Evolutionary conservation across 768 basidiomycete species (phyloP).

Genomic region (Butyriboletus loyo): DNA sequence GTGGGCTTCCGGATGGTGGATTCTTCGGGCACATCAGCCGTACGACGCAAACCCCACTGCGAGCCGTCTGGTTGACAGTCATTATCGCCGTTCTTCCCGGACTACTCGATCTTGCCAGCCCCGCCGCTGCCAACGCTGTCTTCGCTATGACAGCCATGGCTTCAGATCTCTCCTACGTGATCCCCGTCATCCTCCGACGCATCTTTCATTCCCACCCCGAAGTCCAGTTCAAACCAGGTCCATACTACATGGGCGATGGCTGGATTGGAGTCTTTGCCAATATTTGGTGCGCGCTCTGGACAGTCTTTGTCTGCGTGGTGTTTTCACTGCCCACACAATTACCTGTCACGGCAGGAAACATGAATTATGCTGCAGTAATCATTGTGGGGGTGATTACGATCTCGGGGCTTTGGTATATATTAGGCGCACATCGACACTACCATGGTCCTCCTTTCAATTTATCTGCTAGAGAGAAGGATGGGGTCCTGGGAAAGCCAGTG

Average conservation of each 20-base stretch:
- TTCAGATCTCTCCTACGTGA: slow-evolving; percentile 53
- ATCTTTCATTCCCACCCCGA: slow-evolving; percentile 53
- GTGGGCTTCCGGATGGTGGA: slow-evolving; percentile 54
- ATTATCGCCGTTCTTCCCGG: slow-evolving; percentile 42
- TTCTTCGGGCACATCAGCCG: slow-evolving; percentile 49
- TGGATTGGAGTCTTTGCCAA: slow-evolving; percentile 44
- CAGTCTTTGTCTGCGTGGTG: slow-evolving; percentile 43
- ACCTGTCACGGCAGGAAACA: slow-evolving; percentile 46
- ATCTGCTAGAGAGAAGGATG: slow-evolving; percentile 3
- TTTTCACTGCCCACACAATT: slow-evolving; percentile 49
- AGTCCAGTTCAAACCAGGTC: slow-evolving; percentile 57
- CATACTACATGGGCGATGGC: slow-evolving; percentile 58
- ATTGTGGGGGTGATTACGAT: slow-evolving; percentile 18
- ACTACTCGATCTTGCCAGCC: slow-evolving; percentile 50
- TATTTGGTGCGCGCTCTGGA: slow-evolving; percentile 44
- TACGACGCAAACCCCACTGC: slow-evolving; percentile 52
- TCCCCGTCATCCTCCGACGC: slow-evolving; percentile 53
- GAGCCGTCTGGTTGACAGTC: slow-evolving; percentile 53
- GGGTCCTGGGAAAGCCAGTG: not conserved
- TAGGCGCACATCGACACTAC: slow-evolving; percentile 53
- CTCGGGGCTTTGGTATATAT: slow-evolving; percentile 49
- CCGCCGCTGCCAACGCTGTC: slow-evolving; percentile 52
- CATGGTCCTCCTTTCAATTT: slow-evolving; percentile 57
- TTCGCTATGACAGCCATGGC: slow-evolving; percentile 57
- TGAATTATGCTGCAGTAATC: slow-evolving; percentile 50